Percentiles rank a stretch among this genome's conserved stretches.
Evolutionary conservation across 2,329 filamentous ascomycete genomes (phyloP).

Genomic region (Monilinia polystroma): DNA sequence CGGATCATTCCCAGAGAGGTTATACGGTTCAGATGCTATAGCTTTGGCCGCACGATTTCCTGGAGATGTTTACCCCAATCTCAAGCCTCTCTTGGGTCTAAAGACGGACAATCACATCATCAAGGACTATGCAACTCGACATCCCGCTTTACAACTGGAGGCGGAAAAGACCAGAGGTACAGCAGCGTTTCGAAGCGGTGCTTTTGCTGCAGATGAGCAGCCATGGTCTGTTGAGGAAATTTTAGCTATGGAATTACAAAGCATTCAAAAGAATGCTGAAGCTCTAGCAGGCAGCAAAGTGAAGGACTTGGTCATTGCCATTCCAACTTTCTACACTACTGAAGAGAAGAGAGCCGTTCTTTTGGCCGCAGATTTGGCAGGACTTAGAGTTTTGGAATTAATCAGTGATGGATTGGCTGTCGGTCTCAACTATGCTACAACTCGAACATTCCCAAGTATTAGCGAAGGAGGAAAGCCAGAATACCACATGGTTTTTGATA

Average conservation of each 20-base stretch:
- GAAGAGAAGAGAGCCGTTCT: constrained; percentile 87
- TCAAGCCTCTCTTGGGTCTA: constrained; percentile 87
- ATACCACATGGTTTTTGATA: constrained; percentile 91
- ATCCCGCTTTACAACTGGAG: constrained; percentile 74
- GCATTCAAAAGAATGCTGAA: constrained; percentile 86
- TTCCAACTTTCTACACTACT: constrained; percentile 84
- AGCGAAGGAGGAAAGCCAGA: constrained; percentile 83
- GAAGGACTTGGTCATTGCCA: constrained; percentile 81
- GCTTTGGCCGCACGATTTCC: constrained; percentile 85
- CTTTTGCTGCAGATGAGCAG: constrained; percentile 61
- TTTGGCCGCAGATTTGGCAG: constrained; percentile 81
- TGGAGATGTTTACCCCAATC: constrained; percentile 88
- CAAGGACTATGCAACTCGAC: constrained; percentile 68
- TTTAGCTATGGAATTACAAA: constrained; percentile 93
- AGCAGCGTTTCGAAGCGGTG: constrained; percentile 77
- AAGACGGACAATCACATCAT: constrained; percentile 59
- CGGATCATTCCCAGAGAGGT: constrained; percentile 77
- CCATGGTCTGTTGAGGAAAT: constrained; percentile 85
- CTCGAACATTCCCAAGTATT: constrained; percentile 81
- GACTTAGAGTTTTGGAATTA: constrained; percentile 78
- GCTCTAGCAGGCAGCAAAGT: constrained; percentile 72
- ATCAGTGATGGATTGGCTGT: constrained; percentile 90
- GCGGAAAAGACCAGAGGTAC: constrained; percentile 61
- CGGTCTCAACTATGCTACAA: constrained; percentile 91
- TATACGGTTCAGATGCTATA: constrained; percentile 89